phyloP scores from a whole-genome alignment of 2,329 filamentous ascomycete species.

The Westerdykella sp. region DNA sequence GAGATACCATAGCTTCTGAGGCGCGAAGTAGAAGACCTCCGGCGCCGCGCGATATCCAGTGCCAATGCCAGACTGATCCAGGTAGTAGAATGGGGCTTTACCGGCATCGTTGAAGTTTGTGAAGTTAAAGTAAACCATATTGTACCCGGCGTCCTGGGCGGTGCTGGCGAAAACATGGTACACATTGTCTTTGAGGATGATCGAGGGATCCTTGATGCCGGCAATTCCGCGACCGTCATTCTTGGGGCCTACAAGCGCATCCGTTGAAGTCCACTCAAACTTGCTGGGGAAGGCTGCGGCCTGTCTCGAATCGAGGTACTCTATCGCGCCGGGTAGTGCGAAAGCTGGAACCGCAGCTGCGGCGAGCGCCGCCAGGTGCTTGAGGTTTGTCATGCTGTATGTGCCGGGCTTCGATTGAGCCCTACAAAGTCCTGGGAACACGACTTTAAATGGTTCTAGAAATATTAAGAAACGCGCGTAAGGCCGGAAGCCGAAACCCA shows the following conservation, averaged over 20 bases:
- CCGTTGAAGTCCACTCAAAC: constrained; percentile 29
- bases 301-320: constrained; percentile 1
- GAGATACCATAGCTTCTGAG: constrained; percentile 40
- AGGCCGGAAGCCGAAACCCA: too few species aligned
- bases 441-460: too few species aligned
- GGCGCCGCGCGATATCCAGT: constrained; percentile 39
- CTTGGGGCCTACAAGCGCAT: constrained; percentile 22
- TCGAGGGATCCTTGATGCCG: constrained; percentile 34
- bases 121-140: constrained; percentile 39
- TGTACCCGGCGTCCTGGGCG: constrained; percentile 33
- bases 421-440: too few species aligned
- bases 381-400: too few species aligned
- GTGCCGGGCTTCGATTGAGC: too few species aligned
- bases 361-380: too few species aligned
- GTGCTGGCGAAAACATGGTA: constrained; percentile 42
- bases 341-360: too few species aligned
- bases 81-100: constrained; percentile 33
- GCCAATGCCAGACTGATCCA: constrained; percentile 36
- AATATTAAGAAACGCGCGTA: too few species aligned
- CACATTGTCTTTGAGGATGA: constrained; percentile 34
- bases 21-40: constrained; percentile 39
- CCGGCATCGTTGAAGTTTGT: constrained; percentile 31
- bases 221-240: constrained; percentile 21
- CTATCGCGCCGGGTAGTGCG: too few species aligned
- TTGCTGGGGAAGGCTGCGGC: constrained; percentile 14